Base-by-base conservation (phyloP, 176 grass and related monocot genomes). In the Oryza meyeriana region DNA sequence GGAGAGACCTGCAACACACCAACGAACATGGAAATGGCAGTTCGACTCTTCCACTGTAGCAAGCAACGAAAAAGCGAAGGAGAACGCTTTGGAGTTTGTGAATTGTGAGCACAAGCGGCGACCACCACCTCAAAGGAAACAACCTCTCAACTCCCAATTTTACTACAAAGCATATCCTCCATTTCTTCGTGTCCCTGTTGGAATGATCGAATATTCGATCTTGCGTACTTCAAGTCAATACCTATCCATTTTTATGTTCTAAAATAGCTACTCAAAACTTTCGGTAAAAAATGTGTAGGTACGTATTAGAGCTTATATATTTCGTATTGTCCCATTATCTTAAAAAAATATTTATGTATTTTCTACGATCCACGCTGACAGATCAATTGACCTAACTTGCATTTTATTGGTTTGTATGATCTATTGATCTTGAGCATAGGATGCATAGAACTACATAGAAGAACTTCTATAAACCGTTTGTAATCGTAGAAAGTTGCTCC, bases 121-220 rank as follows among this genome's bases (percentile, higher is more conserved):
- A 48, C 44, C 81, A 58, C 76, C 76, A 80, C 76, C 66, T 83
- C 35, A 48, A 1, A 47, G 69, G 76, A 45, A 79, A 32, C 76
- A 84, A 32, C 20, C 44, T 72, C 59, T 32, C 20, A 2, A 47
- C 1, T n/a, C n/a, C n/a, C n/a, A n/a, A n/a, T 33, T 72, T 55
- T 66, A 40, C 65, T 7, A 8, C 59, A 4, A 26, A 75, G 16
- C 57, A 64, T 50, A 83, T 75, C 70, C 70, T 26, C 45, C 25
- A 40, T 58, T 48, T 45, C 11, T 64, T 74, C 20, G 8, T 59
- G 22, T 59, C 55, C n/a, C n/a, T 59, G 55, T 59, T 59, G 55
- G n/a, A 59, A 25, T 7, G 22, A 59, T 59, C 8, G 55, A 59
- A 59, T 59, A 59, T 59, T 25, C 55, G 22, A 57, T 20, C 5